Base-by-base conservation (phyloP, 495 filamentous ascomycete genomes). In the Lichina pygmaea region DNA sequence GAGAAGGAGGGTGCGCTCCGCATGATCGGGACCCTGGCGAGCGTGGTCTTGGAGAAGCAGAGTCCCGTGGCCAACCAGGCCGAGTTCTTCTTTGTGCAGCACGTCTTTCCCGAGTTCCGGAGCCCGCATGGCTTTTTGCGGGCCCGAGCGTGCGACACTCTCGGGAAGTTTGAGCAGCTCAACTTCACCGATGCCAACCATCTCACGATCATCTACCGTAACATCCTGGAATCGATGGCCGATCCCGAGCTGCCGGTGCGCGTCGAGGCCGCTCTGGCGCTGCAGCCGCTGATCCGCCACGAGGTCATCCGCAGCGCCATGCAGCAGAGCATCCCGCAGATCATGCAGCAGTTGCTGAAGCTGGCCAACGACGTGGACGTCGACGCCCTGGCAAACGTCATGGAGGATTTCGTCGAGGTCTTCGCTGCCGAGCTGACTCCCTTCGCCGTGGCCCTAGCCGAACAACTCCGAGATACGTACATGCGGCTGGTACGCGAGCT, bases 381-480 rank as follows among this genome's bases (percentile, higher is more conserved):
- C 44, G 85, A 93, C 59, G 82, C 85, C 13, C 60, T 93, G 15
- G 83, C 85, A n/a, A 93, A 93, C 52, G 85, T 93, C n/a, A 93
- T 93, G 89, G 89, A 97, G 57, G 91, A 97, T 53, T 95, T 95
- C 57, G 89, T 97, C 44, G 89, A 97, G 58, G 89, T 95, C 0
- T 97, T 97, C 59, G 86, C 89, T 13, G 64, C 81, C 3, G 91
- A 97, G 56, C 68, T 97, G 44, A 97, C 89, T 2, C 89, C 89
- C 7, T 97, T 97, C 55, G 89, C 89, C n/a, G 91, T 95, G 12
- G 86, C 91, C 6, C 66, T 97, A 38, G 93, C 83, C 53, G 85
- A 97, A 64, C 89, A 97, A 59, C 67, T 97, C 16, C 77, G 86
- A 31, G 89, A 97, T 56, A 97, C 89, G 0, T 97, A 97, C 53